Conservation (phyloP, 176 grass and related monocot species). For the Chloris gayana region DNA sequence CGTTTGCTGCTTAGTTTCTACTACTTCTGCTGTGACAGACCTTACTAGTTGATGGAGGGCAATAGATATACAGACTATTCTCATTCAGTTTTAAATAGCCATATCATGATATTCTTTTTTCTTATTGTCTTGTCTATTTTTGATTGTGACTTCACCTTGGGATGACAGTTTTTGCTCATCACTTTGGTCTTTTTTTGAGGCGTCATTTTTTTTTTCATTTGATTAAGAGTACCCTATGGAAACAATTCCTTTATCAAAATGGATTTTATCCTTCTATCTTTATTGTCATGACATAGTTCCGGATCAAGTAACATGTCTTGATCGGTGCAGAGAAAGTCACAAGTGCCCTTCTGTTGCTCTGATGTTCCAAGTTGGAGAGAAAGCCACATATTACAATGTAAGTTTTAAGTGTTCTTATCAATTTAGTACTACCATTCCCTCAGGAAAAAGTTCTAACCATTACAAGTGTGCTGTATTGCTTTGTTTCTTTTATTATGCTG, state of each 20-base stretch:
- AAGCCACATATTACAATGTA: conserved; percentile 87
- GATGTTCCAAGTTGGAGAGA: conserved; percentile 99
- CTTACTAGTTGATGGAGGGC: neutral
- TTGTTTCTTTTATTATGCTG: conserved; percentile 3
- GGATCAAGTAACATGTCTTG: conserved; percentile 39
- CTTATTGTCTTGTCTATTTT: neutral
- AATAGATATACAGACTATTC: conserved; percentile 5
- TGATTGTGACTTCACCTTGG: neutral
- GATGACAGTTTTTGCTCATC: neutral
- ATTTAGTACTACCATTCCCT: conserved; percentile 15
- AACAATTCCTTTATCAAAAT: neutral
- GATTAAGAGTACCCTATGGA: neutral
- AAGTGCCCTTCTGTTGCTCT: conserved; percentile 97
- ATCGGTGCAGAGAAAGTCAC: conserved; percentile 51
- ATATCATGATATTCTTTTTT: conserved; percentile 11
- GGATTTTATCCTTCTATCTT: conserved; percentile 18
- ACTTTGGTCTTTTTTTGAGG: conserved; percentile 23
- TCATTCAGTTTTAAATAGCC: conserved; percentile 4
- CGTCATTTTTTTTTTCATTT: conserved; percentile 22
- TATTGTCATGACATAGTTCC: conserved; percentile 30
- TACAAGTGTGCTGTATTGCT: conserved; percentile 9
- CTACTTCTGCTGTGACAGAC: neutral
- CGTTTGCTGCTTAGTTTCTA: neutral
- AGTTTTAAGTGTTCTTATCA: conserved; percentile 33
- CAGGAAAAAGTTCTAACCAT: conserved; percentile 1